phyloP scores from a whole-genome alignment of 2,329 filamentous ascomycete species.

The Amauroascus niger region DNA sequence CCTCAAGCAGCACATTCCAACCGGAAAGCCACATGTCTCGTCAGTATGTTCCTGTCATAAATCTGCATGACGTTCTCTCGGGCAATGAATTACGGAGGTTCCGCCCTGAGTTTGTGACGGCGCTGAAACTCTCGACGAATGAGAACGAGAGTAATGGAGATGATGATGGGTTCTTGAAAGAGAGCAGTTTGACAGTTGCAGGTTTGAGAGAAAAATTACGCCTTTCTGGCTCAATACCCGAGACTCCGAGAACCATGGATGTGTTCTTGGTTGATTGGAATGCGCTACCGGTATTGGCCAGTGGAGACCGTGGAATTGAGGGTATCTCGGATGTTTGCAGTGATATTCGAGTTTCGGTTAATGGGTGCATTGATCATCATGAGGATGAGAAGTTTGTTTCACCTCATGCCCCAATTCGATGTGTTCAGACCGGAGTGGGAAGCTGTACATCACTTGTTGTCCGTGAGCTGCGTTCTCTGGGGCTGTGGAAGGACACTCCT shows the following conservation, averaged over 20 bases:
- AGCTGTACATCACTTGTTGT: constrained; percentile 52
- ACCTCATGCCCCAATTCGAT: constrained; percentile 34
- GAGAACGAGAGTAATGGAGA: constrained; percentile 15
- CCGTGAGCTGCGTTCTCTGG: constrained; percentile 41
- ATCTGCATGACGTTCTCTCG: constrained; percentile 41
- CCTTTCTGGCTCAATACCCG: not conserved
- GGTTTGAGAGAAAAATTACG: constrained; percentile 26
- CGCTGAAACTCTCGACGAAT: constrained; percentile 43
- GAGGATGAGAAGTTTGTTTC: constrained; percentile 48
- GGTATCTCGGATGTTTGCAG: constrained; percentile 32
- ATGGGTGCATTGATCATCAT: constrained; percentile 54
- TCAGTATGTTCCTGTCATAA: constrained; percentile 50
- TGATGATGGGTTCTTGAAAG: constrained; percentile 23
- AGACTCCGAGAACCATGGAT: constrained; percentile 15
- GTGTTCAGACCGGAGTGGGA: constrained; percentile 46
- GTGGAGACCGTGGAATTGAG: constrained; percentile 39
- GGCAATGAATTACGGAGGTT: constrained; percentile 43
- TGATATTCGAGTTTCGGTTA: constrained; percentile 31
- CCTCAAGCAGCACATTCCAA: constrained; percentile 28
- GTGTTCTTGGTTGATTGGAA: constrained; percentile 40
- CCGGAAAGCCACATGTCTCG: constrained; percentile 9
- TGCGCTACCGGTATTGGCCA: constrained; percentile 25
- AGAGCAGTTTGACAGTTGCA: constrained; percentile 34
- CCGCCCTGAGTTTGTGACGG: constrained; percentile 50
- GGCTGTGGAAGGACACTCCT: constrained; percentile 33